A percentile compares a stretch with the other conserved stretches of the same genome.
These are phyloP conservation scores for Colletotrichum sp. DNA, from an alignment of 2,329 filamentous ascomycete genomes.

Conservation along the genomic window DNA sequence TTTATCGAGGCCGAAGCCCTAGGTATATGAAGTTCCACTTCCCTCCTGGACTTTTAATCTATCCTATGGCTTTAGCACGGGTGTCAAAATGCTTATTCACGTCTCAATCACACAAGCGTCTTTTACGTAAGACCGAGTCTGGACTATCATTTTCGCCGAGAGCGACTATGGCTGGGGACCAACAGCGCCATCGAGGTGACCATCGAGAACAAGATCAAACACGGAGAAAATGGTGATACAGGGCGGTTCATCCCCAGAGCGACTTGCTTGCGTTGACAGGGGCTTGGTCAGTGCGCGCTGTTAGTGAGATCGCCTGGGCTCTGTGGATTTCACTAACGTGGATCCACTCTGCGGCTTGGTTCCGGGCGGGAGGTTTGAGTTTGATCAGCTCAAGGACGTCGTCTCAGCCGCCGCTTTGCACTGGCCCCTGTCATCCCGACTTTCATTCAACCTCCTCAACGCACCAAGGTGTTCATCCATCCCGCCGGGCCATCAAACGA, in stretches of 20 bases:
- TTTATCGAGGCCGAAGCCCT: not conserved
- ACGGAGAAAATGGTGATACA: slow-evolving; percentile 18
- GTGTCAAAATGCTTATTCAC: not conserved
- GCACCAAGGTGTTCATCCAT: not conserved
- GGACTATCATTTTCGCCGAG: not conserved
- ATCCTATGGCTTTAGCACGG: not conserved
- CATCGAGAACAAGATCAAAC: slow-evolving; percentile 10
- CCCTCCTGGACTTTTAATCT: not conserved
- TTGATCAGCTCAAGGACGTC: slow-evolving; percentile 25
- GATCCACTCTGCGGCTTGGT: not conserved
- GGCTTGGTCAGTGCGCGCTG: not conserved
- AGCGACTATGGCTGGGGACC: not conserved
- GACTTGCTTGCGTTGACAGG: not conserved
- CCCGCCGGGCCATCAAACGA: not conserved
- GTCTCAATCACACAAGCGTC: not conserved
- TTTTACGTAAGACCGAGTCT: not conserved
- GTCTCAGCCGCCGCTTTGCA: slow-evolving; percentile 23
- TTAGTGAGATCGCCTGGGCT: not conserved
- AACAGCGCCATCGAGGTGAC: not conserved
- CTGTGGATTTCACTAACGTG: not conserved
- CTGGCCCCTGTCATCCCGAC: slow-evolving; percentile 6
- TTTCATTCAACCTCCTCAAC: not conserved
- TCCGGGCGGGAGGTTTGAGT: slow-evolving; percentile 16
- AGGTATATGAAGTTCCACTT: not conserved
- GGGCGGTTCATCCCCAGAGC: slow-evolving; percentile 6